phyloP scores from a whole-genome alignment of 768 basidiomycete genomes.

The Sistotremastrum suecicum region DNA sequence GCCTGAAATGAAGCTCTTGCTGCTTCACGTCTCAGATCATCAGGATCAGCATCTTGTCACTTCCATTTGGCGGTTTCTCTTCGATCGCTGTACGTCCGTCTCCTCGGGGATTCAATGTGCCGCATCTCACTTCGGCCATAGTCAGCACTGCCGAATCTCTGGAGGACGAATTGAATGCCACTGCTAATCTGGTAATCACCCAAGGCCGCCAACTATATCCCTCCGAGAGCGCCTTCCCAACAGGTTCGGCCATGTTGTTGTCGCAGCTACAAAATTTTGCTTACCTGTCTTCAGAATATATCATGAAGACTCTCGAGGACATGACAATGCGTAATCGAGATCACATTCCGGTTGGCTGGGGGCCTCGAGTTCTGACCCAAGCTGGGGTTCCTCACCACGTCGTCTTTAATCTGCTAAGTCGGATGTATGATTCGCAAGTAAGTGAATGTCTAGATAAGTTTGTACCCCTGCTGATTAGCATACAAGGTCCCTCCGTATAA shows the following conservation, averaged over 20 bases:
- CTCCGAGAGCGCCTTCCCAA: conserved; percentile 80
- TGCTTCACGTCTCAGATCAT: conserved; percentile 89
- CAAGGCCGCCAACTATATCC: conserved; percentile 82
- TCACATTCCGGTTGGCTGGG: conserved; percentile 65
- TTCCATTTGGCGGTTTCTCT: conserved; percentile 81
- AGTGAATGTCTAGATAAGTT: conserved; percentile 9
- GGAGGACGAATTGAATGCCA: conserved; percentile 40
- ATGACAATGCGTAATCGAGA: conserved; percentile 52
- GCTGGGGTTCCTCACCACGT: conserved; percentile 72
- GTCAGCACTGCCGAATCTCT: conserved; percentile 25
- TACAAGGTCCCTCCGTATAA: conserved; percentile 71
- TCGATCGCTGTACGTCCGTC: conserved; percentile 52
- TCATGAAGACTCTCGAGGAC: conserved; percentile 61
- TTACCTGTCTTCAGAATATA: conserved; percentile 36
- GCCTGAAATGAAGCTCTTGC: conserved; percentile 71
- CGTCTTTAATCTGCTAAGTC: conserved; percentile 74
- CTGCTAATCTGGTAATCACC: conserved; percentile 49
- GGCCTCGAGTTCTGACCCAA: conserved; percentile 60
- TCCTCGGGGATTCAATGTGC: not conserved
- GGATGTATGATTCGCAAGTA: conserved; percentile 84
- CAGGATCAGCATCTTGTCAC: conserved; percentile 68
- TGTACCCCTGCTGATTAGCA: conserved; percentile 1
- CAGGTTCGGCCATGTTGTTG: too few relatives aligned
- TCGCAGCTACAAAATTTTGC: too few relatives aligned
- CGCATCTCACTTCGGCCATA: not conserved